phyloP scores from a whole-genome alignment of 2,329 filamentous ascomycete genomes.

The Diplodia mutila region DNA sequence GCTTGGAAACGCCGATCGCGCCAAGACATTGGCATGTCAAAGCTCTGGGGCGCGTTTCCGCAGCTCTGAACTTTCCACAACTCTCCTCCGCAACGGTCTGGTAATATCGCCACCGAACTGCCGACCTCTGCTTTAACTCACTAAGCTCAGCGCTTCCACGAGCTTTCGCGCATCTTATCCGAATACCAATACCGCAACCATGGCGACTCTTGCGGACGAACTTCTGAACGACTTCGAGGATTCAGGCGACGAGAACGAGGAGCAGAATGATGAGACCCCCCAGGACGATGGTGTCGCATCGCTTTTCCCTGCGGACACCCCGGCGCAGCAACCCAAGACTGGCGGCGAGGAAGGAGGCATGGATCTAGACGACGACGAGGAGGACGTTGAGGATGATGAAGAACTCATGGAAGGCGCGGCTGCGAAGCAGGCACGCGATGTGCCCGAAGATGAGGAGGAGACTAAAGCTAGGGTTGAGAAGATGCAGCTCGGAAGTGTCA shows the following conservation, averaged over 20 bases:
- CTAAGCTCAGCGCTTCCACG: no score
- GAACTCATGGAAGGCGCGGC: slow-evolving; percentile 55
- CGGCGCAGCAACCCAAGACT: slow-evolving; percentile 32
- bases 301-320: slow-evolving; percentile 25
- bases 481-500: slow-evolving; percentile 73
- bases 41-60: background rate
- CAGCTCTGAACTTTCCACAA: background rate
- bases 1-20: slow-evolving; percentile 7
- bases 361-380: slow-evolving; percentile 65
- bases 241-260: slow-evolving; percentile 75
- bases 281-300: slow-evolving; percentile 39
- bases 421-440: slow-evolving; percentile 48
- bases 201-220: slow-evolving; percentile 93
- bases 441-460: slow-evolving; percentile 67
- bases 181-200: slow-evolving; percentile 27
- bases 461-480: slow-evolving; percentile 80
- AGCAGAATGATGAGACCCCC: slow-evolving; percentile 52
- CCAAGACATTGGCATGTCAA: slow-evolving; percentile 10
- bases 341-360: slow-evolving; percentile 43
- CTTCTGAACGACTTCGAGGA: slow-evolving; percentile 90
- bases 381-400: slow-evolving; percentile 65
- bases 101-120: background rate
- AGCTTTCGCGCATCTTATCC: no score
- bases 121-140: background rate
- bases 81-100: background rate